phyloP scores from a whole-genome alignment of 1,139 yeast species.

The Hyphopichia fennica region DNA sequence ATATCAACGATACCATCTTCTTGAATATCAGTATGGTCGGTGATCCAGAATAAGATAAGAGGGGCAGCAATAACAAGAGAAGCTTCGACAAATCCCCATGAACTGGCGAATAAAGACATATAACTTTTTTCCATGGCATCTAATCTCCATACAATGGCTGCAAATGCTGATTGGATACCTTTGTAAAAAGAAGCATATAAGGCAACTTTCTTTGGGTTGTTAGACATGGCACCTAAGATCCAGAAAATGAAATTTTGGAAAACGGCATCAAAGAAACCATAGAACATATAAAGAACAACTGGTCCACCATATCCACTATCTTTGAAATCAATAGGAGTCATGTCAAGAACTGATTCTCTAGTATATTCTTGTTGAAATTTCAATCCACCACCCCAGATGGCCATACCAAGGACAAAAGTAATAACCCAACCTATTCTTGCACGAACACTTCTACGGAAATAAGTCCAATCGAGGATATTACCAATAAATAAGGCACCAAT shows the following conservation, averaged over 20 bases:
- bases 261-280: conserved; percentile 58
- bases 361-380: conserved; percentile 49
- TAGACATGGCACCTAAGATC: conserved; percentile 58
- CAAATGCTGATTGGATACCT: conserved; percentile 64
- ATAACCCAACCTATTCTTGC: conserved; percentile 49
- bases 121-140: conserved; percentile 46
- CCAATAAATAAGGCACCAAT: conserved; percentile 56
- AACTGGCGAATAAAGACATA: conserved; percentile 48
- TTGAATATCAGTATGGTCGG: conserved; percentile 45
- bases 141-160: conserved; percentile 61
- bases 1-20: conserved; percentile 31
- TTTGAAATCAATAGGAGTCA: conserved; percentile 44
- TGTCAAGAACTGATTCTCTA: conserved; percentile 33
- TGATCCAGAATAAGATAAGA: conserved; percentile 40
- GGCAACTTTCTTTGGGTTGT: conserved; percentile 56
- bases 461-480: conserved; percentile 42
- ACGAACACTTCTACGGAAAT: conserved; percentile 42
- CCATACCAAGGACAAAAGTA: conserved; percentile 43
- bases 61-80: conserved; percentile 45
- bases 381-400: conserved; percentile 64
- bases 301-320: conserved; percentile 54
- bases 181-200: conserved; percentile 63
- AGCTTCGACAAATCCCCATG: conserved; percentile 58
- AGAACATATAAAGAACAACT: conserved; percentile 59
- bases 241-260: conserved; percentile 59